Conservation (phyloP, 441 rosid genomes). For the Erodium moschatum region DNA sequence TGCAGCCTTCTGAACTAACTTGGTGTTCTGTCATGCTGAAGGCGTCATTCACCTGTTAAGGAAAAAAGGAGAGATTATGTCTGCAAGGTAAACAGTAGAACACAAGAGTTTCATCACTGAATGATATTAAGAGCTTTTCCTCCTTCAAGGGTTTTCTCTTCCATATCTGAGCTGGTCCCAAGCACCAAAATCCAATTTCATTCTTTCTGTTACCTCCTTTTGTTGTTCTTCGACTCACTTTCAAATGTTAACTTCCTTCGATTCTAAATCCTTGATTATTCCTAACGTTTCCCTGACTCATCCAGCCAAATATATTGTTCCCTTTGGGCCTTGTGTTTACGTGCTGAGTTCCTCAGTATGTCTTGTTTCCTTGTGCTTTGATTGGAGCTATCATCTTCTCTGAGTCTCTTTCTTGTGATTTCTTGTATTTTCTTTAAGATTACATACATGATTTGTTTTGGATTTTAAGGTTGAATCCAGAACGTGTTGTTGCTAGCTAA, state of each 20-base stretch:
- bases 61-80: conserved; percentile 94
- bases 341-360: conserved; percentile 5
- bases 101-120: conserved; percentile 44
- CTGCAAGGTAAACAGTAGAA: conserved; percentile 79
- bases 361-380: conserved; percentile 11
- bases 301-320: conserved; percentile 20
- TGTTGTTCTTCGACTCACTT: not conserved
- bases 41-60: conserved; percentile 89
- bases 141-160: conserved; percentile 28
- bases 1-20: conserved; percentile 61
- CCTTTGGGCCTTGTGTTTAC: conserved; percentile 17
- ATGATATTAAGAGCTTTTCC: conserved; percentile 33
- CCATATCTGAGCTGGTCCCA: conserved; percentile 22
- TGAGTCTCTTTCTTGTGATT: not conserved
- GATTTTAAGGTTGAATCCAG: conserved; percentile 10
- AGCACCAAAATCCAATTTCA: conserved; percentile 5
- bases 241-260: not conserved
- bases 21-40: conserved; percentile 91
- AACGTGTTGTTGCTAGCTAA: conserved; percentile 13
- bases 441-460: conserved; percentile 10
- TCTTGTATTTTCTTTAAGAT: not conserved
- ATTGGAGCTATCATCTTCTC: not conserved
- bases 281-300: conserved; percentile 17
- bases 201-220: conserved; percentile 14
- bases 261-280: not conserved